phyloP scores from a whole-genome alignment of 2,329 filamentous ascomycete genomes.

The Exutisphaerella laricina region DNA sequence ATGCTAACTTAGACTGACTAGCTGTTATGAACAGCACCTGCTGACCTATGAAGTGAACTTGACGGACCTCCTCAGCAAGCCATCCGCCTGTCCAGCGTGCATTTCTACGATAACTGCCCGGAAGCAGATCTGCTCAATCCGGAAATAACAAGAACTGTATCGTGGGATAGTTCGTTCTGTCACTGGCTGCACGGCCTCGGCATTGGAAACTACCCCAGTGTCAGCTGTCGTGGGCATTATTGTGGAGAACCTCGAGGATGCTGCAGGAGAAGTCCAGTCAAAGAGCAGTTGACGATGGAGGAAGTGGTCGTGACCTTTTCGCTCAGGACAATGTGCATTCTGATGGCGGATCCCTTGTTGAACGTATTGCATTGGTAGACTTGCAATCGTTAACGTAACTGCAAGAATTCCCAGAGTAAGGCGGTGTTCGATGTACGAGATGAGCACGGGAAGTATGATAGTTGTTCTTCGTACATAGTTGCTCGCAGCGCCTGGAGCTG shows the following conservation, averaged over 20 bases:
- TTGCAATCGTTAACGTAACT: too few relatives aligned
- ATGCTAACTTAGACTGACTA: too few relatives aligned
- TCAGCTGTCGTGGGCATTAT: not conserved
- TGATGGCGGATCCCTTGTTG: too few relatives aligned
- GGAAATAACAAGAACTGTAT: slow-evolving; percentile 14
- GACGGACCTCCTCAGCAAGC: slow-evolving; percentile 13
- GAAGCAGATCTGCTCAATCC: slow-evolving; percentile 8
- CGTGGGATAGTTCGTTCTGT: slow-evolving; percentile 7
- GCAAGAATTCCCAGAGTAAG: not conserved
- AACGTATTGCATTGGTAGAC: too few relatives aligned
- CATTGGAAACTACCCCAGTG: slow-evolving; percentile 1
- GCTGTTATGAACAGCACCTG: not conserved
- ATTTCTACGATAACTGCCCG: slow-evolving; percentile 16
- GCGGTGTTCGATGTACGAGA: not conserved
- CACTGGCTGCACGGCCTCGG: slow-evolving; percentile 18
- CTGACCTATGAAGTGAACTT: slow-evolving; percentile 14
- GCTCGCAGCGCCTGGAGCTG: too few relatives aligned
- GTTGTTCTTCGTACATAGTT: too few relatives aligned
- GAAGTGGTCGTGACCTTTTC: not conserved
- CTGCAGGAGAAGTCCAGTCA: not conserved
- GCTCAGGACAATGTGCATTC: not conserved
- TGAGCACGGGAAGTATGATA: not conserved
- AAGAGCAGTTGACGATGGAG: too few relatives aligned
- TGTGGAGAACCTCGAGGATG: slow-evolving; percentile 15
- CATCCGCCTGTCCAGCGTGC: slow-evolving; percentile 14